Evolutionary conservation across 106 monocot species (phyloP).

Genomic region (Chionographis japonica): DNA sequence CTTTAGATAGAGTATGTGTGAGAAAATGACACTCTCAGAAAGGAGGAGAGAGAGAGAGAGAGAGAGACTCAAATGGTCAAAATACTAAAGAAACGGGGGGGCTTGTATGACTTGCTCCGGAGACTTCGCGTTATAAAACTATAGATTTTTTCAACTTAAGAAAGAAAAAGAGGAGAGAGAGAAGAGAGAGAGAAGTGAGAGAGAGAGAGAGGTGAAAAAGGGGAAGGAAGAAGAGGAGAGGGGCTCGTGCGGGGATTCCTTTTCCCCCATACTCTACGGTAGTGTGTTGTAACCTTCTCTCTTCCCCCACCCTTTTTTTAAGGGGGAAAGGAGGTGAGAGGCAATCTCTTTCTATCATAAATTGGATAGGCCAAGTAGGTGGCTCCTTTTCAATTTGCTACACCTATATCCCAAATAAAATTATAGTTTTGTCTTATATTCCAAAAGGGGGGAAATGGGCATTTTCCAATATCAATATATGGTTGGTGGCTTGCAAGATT

Average conservation of each 20-base stretch:
- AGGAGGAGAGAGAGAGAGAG: slow-evolving; percentile 5
- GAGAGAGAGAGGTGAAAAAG: background rate
- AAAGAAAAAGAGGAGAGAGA: no score
- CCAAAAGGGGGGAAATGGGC: background rate
- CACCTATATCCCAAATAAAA: background rate
- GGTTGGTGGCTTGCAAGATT: no score
- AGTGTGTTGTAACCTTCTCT: background rate
- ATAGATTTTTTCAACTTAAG: no score
- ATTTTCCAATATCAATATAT: no score
- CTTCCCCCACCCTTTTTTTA: background rate
- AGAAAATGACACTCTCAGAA: slow-evolving; percentile 29
- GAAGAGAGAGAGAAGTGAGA: no score
- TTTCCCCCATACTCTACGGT: slow-evolving; percentile 27
- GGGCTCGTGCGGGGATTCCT: slow-evolving; percentile 28
- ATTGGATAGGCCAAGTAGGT: slow-evolving; percentile 9
- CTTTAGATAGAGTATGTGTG: slow-evolving; percentile 4
- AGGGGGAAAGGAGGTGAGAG: background rate
- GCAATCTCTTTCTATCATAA: slow-evolving; percentile 7
- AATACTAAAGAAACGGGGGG: slow-evolving; percentile 1
- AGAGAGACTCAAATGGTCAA: slow-evolving; percentile 11
- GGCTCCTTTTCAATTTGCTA: background rate
- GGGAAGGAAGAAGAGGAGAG: background rate
- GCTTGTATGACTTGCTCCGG: slow-evolving; percentile 9
- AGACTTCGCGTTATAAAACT: background rate
- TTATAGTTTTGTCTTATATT: slow-evolving; percentile 2